Evolutionary conservation across 495 filamentous ascomycete genomes (phyloP), one percentile per base, ranked within the genome.

Genomic region (Trichoderma virens): DNA sequence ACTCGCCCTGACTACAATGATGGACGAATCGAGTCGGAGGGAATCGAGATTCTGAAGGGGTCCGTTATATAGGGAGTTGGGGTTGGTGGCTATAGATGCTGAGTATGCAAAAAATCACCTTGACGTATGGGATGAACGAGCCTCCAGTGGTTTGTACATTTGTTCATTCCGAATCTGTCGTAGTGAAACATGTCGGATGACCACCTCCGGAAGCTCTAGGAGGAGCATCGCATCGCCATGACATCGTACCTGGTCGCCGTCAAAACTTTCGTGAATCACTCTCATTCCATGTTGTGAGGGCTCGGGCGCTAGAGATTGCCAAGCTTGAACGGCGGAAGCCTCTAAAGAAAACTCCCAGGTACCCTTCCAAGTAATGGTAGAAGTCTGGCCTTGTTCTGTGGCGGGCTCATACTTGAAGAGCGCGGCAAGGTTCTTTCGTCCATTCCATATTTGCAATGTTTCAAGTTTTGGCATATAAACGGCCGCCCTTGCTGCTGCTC

Each of bases 371-470:
- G 67, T 72, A 54, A 75, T 68, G 59, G 66, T 67, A 27, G 25
- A 56, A 68, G 72, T 70, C 65, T 61, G 66, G 38, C 62, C 47
- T 63, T 63, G 65, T 65, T 67, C 63, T 35, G 25, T 38, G 39
- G 66, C 59, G 7, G 67, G 41, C 66, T 75, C 68, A 67, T 75
- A 75, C 66, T 67, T 69, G 70, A 77, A 77, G 65, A 73, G 67
- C 59, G 66, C 64, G 64, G 74, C 73, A 61, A 73, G 67, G 43
- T 70, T 70, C 67, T 71, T 69, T 69, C 65, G 56, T 66, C 73
- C 75, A 63, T 72, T 77, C 73, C 75, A 77, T 64, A 77, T 73
- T 60, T 73, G 72, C 73, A 78, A 75, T 66, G 66, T 77, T 67
- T 73, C 67, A 61, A 76, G 68, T 31, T 69, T 59, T 69, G 71